Base-by-base conservation (phyloP, 139 green algal species). In the Coelastrella sp. region DNA sequence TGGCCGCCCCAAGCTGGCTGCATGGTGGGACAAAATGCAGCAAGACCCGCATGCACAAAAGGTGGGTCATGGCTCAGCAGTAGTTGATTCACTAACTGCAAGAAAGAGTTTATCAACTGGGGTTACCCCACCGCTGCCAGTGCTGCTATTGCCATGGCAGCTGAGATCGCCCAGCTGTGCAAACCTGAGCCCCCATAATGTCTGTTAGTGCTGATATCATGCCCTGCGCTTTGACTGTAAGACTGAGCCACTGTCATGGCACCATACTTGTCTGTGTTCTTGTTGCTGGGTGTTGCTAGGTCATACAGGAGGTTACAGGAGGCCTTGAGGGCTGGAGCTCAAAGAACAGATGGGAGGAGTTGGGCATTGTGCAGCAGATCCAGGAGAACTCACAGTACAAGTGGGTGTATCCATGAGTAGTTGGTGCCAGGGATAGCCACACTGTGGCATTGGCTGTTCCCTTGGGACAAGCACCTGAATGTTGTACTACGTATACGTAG, bases 21-120 rank as follows among this genome's bases (percentile, higher is more conserved):
- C 75, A 7, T 97, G 94, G 94, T 98, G 94, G 92, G 82, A 49
- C 7, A 25, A 70, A 15, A 93, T 97, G 82, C 88, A 90, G 81
- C 65, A 82, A 24, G 95, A 97, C 57, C n/a, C 74, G 0, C 90
- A 89, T 66, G 93, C 66, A 10, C 79, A 82, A n/a, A 75, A 90
- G 85, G 93, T 97, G 57, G 59, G 91, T 25, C 7, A n/a, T 49
- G 35, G 35, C 35, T 49, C 1, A 49, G 35, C 35, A 49, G 35
- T 49, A 49, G 35, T 49, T 49, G 3, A 49, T 49, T 49, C 35
- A 49, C 35, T 49, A 5, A 49, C 35, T 49, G 35, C 35, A 49
- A 49, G 35, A 49, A 49, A 49, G 35, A 49, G 35, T 49, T 49
- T 49, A 49, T 49, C 35, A 49, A 49, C 35, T 3, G 35, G 35